These are phyloP conservation scores for Pisolithus tinctorius DNA, from an alignment of 768 basidiomycete species.

Conservation along the genomic window DNA sequence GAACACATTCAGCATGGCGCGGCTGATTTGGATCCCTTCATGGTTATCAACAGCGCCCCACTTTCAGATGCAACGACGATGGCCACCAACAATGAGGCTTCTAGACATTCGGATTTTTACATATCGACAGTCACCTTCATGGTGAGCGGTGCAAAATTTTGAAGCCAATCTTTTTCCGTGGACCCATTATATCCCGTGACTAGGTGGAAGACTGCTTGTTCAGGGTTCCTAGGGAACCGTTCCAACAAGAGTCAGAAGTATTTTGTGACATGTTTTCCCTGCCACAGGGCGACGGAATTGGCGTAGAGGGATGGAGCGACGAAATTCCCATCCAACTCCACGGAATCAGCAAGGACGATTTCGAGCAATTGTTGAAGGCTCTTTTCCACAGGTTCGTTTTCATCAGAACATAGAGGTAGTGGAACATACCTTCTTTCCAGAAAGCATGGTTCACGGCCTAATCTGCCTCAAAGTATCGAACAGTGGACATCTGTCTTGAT, in stretches of 20 bases:
- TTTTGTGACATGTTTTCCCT: not conserved
- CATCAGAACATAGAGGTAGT: not conserved
- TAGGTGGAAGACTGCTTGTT: not conserved
- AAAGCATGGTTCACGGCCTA: not conserved
- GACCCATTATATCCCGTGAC: no score
- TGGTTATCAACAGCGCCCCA: no score
- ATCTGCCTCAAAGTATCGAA: not conserved
- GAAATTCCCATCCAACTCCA: not conserved
- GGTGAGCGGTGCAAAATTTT: no score
- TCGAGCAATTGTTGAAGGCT: not conserved
- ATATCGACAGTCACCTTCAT: no score
- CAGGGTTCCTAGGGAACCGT: not conserved
- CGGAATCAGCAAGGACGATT: not conserved
- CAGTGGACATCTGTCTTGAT: constrained; percentile 34
- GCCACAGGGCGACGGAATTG: not conserved
- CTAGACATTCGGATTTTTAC: no score
- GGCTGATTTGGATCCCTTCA: no score
- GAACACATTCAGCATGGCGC: no score
- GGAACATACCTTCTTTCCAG: not conserved
- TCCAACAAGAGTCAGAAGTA: not conserved
- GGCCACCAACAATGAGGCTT: no score
- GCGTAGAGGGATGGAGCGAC: not conserved
- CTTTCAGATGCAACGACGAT: no score
- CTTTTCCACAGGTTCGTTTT: not conserved
- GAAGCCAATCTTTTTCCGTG: no score